Percentiles rank a stretch among this genome's conserved stretches.
Conservation (phyloP, 139 green algal genomes). For the Desmodesmus armatus region DNA sequence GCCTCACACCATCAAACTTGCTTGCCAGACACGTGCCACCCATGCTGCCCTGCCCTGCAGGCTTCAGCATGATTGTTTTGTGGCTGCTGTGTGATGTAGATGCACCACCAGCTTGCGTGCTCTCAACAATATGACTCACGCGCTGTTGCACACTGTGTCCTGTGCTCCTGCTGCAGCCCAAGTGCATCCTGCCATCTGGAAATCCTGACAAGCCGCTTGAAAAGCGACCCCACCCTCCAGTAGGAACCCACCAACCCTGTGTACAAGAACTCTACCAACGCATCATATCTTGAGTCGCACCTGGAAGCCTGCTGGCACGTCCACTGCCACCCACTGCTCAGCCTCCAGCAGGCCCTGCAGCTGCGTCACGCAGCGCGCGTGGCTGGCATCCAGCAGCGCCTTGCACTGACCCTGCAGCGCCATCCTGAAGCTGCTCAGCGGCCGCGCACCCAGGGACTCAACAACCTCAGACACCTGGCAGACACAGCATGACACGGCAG, state of each 20-base stretch:
- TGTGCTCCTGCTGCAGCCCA: too few relatives aligned
- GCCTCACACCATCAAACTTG: too few relatives aligned
- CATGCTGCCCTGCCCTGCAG: too few relatives aligned
- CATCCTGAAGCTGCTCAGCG: slow-evolving; percentile 52
- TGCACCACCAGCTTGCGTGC: too few relatives aligned
- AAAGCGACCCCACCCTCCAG: background rate
- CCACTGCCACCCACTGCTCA: slow-evolving; percentile 75
- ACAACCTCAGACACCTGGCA: slow-evolving; percentile 5
- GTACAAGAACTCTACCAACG: background rate
- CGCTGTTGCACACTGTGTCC: too few relatives aligned
- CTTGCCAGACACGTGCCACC: too few relatives aligned
- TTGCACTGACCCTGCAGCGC: slow-evolving; percentile 80
- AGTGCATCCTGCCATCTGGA: too few relatives aligned
- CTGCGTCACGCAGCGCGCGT: slow-evolving; percentile 58
- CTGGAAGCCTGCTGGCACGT: slow-evolving; percentile 72
- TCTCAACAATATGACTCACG: too few relatives aligned
- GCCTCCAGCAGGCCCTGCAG: slow-evolving; percentile 69
- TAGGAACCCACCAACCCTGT: background rate
- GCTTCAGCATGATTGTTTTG: too few relatives aligned
- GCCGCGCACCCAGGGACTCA: slow-evolving; percentile 53
- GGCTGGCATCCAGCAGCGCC: slow-evolving; percentile 72
- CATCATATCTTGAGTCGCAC: too few relatives aligned
- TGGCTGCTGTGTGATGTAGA: too few relatives aligned
- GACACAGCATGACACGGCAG: too few relatives aligned
- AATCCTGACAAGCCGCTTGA: background rate